Base-by-base conservation (phyloP, 768 basidiomycete genomes). In the Naganishia friedmannii region DNA sequence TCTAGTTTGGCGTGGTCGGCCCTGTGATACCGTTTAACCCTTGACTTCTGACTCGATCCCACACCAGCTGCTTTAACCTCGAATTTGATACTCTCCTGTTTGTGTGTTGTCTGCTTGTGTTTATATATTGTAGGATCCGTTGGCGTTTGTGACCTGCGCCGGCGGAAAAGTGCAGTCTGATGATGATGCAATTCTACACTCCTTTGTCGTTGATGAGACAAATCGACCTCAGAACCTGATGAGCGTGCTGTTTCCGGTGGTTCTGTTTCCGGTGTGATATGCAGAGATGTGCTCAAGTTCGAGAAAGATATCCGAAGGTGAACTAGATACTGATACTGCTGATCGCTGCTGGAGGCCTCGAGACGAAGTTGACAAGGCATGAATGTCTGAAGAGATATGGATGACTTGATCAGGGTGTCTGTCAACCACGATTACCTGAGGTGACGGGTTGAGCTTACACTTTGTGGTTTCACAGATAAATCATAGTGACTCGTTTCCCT, bases 401-500 rank as follows among this genome's bases (percentile, higher is more conserved):
- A n/a, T 12, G n/a, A 7, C n/a, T 29, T 13, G 60, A 45, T 63
- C 39, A 63, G 60, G 10, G 5, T 45, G 60, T 29, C 13, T 46
- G 21, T 42, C 26, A 13, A 3, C 2, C 3, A 6, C 1, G 46
- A 26, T 3, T 28, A 37, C 9, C 57, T 39, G n/a, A 13, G 13
- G 48, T 51, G n/a, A 39, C 12, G 10, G 31, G 21, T 28, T 15
- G 9, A 5, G 29, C 60, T 63, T 21, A 63, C 60, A 63, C 60
- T 63, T 37, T 63, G 15, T 19, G 39, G 37, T 63, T 42, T 63
- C 60, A 63, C 60, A 63, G 42, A 63, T 63, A 63, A 23, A 45
- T 45, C 60, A 63, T 63, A 34, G 23, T 63, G 60, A 1, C 13
- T 42, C 37, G 37, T 45, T 63, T 45, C 23, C 60, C 4, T 45